phyloP scores from a whole-genome alignment of 805 yeast genomes.

The Saccharomycopsis schoenii region DNA sequence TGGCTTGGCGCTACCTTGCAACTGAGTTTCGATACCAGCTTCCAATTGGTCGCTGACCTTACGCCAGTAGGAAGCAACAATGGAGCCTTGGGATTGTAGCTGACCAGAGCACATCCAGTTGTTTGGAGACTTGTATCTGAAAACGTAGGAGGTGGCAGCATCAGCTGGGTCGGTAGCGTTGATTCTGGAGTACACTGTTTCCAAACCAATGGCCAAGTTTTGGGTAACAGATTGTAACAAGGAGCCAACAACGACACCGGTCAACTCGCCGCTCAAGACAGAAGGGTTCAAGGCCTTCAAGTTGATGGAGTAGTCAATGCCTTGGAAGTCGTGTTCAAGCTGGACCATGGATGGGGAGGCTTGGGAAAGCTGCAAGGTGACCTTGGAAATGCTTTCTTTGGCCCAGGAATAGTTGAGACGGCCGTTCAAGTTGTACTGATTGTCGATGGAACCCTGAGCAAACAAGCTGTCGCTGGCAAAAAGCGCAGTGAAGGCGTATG shows the following conservation, averaged over 20 bases:
- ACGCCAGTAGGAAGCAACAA: conserved; percentile 88
- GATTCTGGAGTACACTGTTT: conserved; percentile 71
- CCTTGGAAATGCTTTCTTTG: conserved; percentile 65
- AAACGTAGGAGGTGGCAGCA: conserved; percentile 81
- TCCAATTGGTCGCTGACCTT: conserved; percentile 87
- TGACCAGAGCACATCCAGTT: conserved; percentile 93
- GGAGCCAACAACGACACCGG: conserved; percentile 91
- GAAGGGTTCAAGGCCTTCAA: conserved; percentile 88
- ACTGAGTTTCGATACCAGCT: conserved; percentile 84
- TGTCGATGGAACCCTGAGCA: conserved; percentile 87
- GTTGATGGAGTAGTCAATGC: conserved; percentile 78
- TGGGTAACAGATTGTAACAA: conserved; percentile 83
- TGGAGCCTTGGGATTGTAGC: conserved; percentile 84
- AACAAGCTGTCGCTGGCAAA: conserved; percentile 80
- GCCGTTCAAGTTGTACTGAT: conserved; percentile 75
- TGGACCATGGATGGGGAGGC: conserved; percentile 92
- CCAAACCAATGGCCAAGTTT: conserved; percentile 79
- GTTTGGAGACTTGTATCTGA: conserved; percentile 71
- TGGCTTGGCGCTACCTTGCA: conserved; percentile 69
- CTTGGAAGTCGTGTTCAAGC: conserved; percentile 92
- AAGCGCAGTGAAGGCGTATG: conserved; percentile 84
- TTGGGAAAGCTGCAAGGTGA: conserved; percentile 77
- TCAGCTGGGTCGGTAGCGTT: conserved; percentile 77
- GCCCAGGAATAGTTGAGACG: conserved; percentile 90
- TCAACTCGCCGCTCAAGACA: conserved; percentile 58